These are phyloP conservation scores for Avena insularis DNA, from an alignment of 176 grass and related monocot genomes.

Conservation along the genomic window DNA sequence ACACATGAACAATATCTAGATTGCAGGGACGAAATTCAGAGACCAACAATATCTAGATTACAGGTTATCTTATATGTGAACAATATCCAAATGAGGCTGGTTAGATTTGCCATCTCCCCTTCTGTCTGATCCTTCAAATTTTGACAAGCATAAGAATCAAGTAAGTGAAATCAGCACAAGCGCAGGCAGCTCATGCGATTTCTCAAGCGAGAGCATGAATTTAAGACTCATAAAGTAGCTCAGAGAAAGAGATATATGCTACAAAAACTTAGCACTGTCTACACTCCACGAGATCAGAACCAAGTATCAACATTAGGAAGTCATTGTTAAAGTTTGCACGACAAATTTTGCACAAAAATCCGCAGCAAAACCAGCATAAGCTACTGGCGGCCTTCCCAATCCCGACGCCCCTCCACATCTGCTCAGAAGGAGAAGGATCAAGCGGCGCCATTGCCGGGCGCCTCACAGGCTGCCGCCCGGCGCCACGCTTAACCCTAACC, in stretches of 20 bases:
- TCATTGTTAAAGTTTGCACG: neutral
- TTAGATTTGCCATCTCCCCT: slow-evolving; percentile 55
- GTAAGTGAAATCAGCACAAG: neutral
- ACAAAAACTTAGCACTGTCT: neutral
- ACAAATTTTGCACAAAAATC: neutral
- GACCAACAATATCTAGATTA: no score
- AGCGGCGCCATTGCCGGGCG: no score
- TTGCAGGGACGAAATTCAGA: no score
- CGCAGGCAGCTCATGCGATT: neutral
- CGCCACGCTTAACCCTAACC: no score
- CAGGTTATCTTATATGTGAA: no score
- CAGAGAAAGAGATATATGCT: neutral
- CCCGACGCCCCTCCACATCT: no score
- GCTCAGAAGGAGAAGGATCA: no score
- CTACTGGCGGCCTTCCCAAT: no score
- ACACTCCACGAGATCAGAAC: neutral
- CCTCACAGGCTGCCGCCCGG: no score
- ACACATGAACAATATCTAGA: no score
- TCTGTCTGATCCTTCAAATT: slow-evolving; percentile 25
- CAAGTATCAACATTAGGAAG: neutral
- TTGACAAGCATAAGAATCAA: neutral
- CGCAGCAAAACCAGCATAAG: neutral
- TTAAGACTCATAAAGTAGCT: neutral
- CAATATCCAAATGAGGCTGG: slow-evolving; percentile 9
- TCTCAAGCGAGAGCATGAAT: neutral